Percentiles rank a stretch among this genome's conserved stretches.
phyloP scores from a whole-genome alignment of 768 basidiomycete genomes.

The Suillus subluteus region DNA sequence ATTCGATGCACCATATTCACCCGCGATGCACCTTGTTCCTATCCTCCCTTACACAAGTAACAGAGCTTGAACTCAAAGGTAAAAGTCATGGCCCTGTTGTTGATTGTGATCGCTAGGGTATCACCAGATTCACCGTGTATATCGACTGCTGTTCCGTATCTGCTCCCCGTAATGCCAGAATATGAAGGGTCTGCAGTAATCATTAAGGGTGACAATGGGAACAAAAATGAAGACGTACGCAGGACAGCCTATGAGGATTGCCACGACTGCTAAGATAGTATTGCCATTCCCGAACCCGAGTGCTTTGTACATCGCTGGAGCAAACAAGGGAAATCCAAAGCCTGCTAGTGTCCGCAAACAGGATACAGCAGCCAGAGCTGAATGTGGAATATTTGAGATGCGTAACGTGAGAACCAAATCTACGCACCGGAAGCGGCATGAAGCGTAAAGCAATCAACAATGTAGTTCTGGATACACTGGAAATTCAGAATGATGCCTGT shows the following conservation, averaged over 20 bases:
- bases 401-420: not conserved
- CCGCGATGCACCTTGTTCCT: not conserved
- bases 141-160: conserved; percentile 54
- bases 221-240: conserved; percentile 27
- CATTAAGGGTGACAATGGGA: not conserved
- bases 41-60: not conserved
- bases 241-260: conserved; percentile 66
- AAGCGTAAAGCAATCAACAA: conserved; percentile 69
- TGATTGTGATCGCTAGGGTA: not conserved
- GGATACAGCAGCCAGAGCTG: conserved; percentile 67
- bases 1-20: not conserved
- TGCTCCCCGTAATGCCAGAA: conserved; percentile 51
- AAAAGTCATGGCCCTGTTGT: not conserved
- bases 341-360: conserved; percentile 69
- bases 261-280: conserved; percentile 61
- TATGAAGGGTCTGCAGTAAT: conserved; percentile 39
- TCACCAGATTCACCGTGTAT: conserved; percentile 27
- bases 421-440: conserved; percentile 57
- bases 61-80: not conserved
- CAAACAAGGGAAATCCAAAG: conserved; percentile 80
- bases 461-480: conserved; percentile 67
- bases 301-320: conserved; percentile 64
- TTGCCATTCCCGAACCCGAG: conserved; percentile 74
- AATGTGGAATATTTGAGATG: conserved; percentile 14
- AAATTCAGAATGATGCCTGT: conserved; percentile 62